Evolutionary conservation across 805 yeast genomes (phyloP), one percentile per base, ranked within the genome.

Genomic region (Naumovozyma baii): DNA sequence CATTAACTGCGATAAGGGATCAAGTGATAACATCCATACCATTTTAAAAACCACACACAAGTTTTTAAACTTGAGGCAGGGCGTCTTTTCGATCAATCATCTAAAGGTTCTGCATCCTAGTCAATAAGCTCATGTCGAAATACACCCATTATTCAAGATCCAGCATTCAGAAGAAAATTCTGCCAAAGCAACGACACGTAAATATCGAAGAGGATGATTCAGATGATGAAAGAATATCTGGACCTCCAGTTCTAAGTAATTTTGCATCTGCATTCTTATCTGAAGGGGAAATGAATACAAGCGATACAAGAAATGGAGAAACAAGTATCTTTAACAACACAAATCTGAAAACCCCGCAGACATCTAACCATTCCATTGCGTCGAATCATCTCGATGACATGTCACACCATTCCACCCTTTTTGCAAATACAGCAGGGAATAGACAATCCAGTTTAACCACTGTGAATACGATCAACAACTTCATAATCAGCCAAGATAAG

Each of bases 191-290:
- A 15, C 16, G n/a, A 19, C 3, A 17, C 2, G 5, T 17, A 14
- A 12, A 36, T 14, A 14, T 35, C 29, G 14, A 26, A 9, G 19
- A 10, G 5, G 22, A 39, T 26, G 37, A 41, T 36, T 49, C 54
- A 15, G 57, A 54, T 32, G 62, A 57, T 37, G 62, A 55, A 31
- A 46, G 54, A 33, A 36, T 51, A 16, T 38, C 45, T 22, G 55
- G 52, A 1, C 55, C 58, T 9, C 63, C 63, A 12, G 48, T 49
- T 29, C 36, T 58, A 22, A 58, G 63, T 40, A 44, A 54, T 39
- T 58, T 53, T 45, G 62, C 58, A 5, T 55, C 61, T n/a, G 62
- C 61, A 8, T 37, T 57, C 39, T 39, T 57, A 10, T 46, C 48
- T 18, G 42, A 35, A 15, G 38, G 37, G 9, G 39, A 36, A 17